Percentiles rank a stretch among this genome's conserved stretches.
phyloP scores from a whole-genome alignment of 257 asterid species.

The Plectranthus barbatus region DNA sequence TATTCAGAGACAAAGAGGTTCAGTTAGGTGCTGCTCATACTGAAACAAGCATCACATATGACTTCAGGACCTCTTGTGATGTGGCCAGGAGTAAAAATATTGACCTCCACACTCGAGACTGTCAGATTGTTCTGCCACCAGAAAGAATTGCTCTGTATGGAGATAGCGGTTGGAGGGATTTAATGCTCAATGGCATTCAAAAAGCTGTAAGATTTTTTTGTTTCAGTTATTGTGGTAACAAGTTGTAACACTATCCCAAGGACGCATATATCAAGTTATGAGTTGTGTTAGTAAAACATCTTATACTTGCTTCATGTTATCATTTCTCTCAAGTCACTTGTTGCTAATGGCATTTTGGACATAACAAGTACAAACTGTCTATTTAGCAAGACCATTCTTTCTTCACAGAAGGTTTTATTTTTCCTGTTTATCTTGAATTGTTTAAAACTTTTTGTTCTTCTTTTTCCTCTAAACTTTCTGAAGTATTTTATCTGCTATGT shows the following conservation, averaged over 20 bases:
- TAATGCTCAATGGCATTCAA: conserved; percentile 53
- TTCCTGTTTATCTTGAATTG: background rate
- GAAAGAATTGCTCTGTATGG: conserved; percentile 72
- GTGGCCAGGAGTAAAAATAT: conserved; percentile 22
- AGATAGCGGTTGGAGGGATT: conserved; percentile 59
- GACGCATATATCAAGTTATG: background rate
- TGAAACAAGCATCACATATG: conserved; percentile 57
- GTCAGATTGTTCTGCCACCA: conserved; percentile 50
- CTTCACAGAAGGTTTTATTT: background rate
- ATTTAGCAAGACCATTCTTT: background rate
- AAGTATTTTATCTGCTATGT: background rate
- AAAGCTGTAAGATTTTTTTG: conserved; percentile 52
- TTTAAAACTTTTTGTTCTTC: background rate
- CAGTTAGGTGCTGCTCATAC: conserved; percentile 50
- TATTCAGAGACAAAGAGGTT: conserved; percentile 52
- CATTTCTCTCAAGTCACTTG: background rate
- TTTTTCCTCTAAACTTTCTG: background rate
- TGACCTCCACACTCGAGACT: conserved; percentile 27
- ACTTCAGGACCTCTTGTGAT: conserved; percentile 27
- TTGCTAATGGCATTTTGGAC: background rate
- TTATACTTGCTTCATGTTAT: background rate
- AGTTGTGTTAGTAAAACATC: background rate
- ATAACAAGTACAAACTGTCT: background rate
- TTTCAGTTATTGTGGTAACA: background rate
- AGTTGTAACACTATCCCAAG: background rate